Evolutionary conservation across 257 asterid species (phyloP).

Genomic region (Petrea volubilis): DNA sequence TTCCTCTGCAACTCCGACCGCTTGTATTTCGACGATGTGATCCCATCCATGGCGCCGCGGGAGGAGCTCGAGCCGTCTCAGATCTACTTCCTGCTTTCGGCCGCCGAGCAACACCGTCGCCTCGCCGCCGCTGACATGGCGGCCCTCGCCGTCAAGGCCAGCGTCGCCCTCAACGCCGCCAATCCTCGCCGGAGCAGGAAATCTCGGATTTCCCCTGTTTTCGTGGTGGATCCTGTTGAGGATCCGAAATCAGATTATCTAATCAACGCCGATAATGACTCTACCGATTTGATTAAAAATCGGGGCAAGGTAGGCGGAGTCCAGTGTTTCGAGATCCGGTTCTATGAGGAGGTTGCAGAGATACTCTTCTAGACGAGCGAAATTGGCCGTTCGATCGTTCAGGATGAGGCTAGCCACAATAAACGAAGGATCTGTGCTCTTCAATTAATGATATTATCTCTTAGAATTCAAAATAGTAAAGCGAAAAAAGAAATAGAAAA

Average conservation of each 20-base stretch:
- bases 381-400: constrained; percentile 61
- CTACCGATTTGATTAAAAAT: neutral
- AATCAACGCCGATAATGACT: neutral
- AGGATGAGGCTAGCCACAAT: constrained; percentile 54
- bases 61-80: constrained; percentile 49
- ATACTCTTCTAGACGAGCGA: constrained; percentile 57
- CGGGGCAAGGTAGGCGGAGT: constrained; percentile 8
- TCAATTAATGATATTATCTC: constrained; percentile 5
- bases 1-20: constrained; percentile 72
- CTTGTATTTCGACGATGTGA: constrained; percentile 53
- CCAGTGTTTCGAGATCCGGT: constrained; percentile 50
- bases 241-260: constrained; percentile 12
- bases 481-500: too few species aligned
- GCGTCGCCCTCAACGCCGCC: constrained; percentile 45
- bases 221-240: constrained; percentile 24
- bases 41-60: constrained; percentile 38
- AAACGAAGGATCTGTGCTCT: constrained; percentile 58
- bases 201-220: constrained; percentile 56
- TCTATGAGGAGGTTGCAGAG: constrained; percentile 50
- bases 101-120: constrained; percentile 42
- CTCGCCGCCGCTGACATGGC: constrained; percentile 79
- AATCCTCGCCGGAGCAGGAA: constrained; percentile 36
- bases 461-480: too few species aligned
- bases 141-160: constrained; percentile 75
- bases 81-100: constrained; percentile 67